Evolutionary conservation across 2,329 filamentous ascomycete genomes (phyloP), one percentile per base, ranked within the genome.

Genomic region (Scopulariopsis brevicaulis): DNA sequence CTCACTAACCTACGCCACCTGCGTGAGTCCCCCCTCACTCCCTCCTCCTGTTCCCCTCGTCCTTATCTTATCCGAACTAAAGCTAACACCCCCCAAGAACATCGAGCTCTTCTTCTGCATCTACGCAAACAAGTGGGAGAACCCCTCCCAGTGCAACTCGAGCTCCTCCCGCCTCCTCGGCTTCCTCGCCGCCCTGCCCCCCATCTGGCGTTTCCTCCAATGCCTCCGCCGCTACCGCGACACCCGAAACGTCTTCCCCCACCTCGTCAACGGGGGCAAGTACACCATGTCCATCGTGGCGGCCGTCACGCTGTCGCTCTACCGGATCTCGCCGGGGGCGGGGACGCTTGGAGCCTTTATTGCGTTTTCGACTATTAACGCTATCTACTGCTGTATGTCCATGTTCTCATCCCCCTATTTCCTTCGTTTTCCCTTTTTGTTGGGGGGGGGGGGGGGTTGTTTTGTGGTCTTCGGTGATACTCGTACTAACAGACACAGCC

Each of bases 31-130:
- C 20, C 10, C 6, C 6, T 32, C 28, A 32, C 8, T 32, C 28
- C 8, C 11, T 32, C 53, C 55, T 22, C 18, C 28, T n/a, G n/a
- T n/a, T n/a, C 40, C 28, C 28, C 22, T n/a, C 24, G n/a, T 3
- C 40, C 32, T 7, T n/a, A 14, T 50, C 11, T 1, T 2, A 28
- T 15, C 25, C 34, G 32, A 28, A 55, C 22, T 55, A 11, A 18
- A 24, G 8, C 40, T 43, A 12, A 12, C 37, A 25, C 20, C 3
- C 10, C 24, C 1, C 1, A 60, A 90, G 87, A 96, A 97, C 66
- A 81, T 96, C 46, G 89, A 91, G 64, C 76, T 97, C 0, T 96
- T 97, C 74, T 96, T 96, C 70, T 99, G 94, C 68, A 77, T 97
- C 1, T 99, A 97, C 65, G 84, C 86, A n/a, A 79, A 84, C 57